Conservation (phyloP, 2,329 filamentous ascomycete genomes). For the Sordariomycetes sp. region DNA sequence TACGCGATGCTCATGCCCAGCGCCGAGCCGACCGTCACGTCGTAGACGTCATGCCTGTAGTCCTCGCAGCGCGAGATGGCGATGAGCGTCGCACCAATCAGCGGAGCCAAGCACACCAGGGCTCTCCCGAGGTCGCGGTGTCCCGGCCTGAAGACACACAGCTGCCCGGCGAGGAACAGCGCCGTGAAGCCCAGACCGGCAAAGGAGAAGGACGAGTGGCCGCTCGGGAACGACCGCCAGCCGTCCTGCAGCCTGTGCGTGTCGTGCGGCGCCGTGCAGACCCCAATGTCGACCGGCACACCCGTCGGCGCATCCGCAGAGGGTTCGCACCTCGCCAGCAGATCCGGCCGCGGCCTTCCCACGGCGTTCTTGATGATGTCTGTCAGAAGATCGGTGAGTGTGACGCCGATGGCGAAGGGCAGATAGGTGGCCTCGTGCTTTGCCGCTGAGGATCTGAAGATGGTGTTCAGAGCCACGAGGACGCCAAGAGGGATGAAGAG, state of each 20-base stretch:
- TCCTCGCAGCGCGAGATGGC: slow-evolving; percentile 62
- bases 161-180: slow-evolving; percentile 60
- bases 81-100: slow-evolving; percentile 57
- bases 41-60: slow-evolving; percentile 63
- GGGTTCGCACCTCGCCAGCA: slow-evolving; percentile 73
- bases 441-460: slow-evolving; percentile 55
- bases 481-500: slow-evolving; percentile 60
- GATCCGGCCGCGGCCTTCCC: slow-evolving; percentile 58
- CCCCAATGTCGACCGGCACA: slow-evolving; percentile 51
- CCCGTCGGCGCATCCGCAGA: slow-evolving; percentile 33
- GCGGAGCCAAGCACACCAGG: slow-evolving; percentile 46
- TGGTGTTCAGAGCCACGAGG: slow-evolving; percentile 54
- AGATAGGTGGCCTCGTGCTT: slow-evolving; percentile 82
- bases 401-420: slow-evolving; percentile 66
- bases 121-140: slow-evolving; percentile 45
- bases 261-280: slow-evolving; percentile 64
- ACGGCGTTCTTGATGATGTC: slow-evolving; percentile 87
- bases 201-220: slow-evolving; percentile 73
- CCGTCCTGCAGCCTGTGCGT: slow-evolving; percentile 69
- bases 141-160: slow-evolving; percentile 42
- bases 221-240: slow-evolving; percentile 75
- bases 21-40: slow-evolving; percentile 52
- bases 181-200: slow-evolving; percentile 67
- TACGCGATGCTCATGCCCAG: slow-evolving; percentile 52
- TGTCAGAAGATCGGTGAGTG: slow-evolving; percentile 74